phyloP scores from a whole-genome alignment of 129 eudicot genomes.

The Chrysanthemum lavandulifolium region DNA sequence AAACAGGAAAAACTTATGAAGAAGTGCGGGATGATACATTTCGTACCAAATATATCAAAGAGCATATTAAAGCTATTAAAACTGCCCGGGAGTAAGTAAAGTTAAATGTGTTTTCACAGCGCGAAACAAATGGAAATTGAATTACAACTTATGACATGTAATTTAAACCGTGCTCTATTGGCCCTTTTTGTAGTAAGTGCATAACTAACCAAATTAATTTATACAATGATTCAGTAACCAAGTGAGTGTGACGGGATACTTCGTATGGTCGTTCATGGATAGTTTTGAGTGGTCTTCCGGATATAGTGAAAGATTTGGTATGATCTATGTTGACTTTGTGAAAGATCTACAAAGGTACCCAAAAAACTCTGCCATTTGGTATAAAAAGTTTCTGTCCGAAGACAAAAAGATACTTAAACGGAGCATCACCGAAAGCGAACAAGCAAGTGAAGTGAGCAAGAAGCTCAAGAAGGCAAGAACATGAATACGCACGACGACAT shows the following conservation, averaged over 20 bases:
- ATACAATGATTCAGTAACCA: slow-evolving; percentile 20
- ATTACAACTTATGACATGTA: too few species aligned
- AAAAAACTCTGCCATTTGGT: slow-evolving; percentile 53
- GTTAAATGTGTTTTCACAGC: neutral
- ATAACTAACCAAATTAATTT: neutral
- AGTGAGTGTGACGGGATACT: slow-evolving; percentile 37
- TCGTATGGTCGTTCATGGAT: slow-evolving; percentile 55
- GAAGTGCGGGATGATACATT: slow-evolving; percentile 20
- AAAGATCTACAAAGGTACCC: slow-evolving; percentile 41
- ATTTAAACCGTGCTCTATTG: too few species aligned
- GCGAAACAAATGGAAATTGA: neutral
- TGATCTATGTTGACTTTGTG: slow-evolving; percentile 43
- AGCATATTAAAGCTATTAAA: slow-evolving; percentile 21
- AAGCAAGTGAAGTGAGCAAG: slow-evolving; percentile 1
- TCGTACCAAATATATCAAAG: slow-evolving; percentile 18
- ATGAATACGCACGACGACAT: neutral
- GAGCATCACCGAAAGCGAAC: neutral
- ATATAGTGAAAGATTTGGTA: slow-evolving; percentile 44
- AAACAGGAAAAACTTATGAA: slow-evolving; percentile 14
- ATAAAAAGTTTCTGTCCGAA: slow-evolving; percentile 31
- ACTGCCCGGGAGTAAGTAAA: slow-evolving; percentile 3
- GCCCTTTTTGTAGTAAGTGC: too few species aligned
- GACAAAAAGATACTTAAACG: neutral
- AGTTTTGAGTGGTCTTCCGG: slow-evolving; percentile 56
- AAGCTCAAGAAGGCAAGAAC: slow-evolving; percentile 12